phyloP scores from a whole-genome alignment of 331 rosid genomes.

The Arachis monticola region DNA sequence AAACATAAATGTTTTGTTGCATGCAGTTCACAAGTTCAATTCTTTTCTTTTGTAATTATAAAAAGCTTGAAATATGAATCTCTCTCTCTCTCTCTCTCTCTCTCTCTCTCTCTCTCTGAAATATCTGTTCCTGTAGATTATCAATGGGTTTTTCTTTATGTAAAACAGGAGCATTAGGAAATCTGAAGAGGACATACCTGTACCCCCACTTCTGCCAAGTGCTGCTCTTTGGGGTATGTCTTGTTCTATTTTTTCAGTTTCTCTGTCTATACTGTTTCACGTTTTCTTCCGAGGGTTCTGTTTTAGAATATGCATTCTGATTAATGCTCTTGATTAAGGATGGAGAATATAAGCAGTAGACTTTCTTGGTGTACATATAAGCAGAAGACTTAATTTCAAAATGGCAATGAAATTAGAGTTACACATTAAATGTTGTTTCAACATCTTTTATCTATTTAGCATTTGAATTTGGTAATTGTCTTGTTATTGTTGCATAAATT shows the following conservation, averaged over 20 bases:
- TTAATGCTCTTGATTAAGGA: not conserved
- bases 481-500: constrained; percentile 18
- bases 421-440: not conserved
- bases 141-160: not conserved
- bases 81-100: not conserved
- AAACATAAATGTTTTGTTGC: constrained; percentile 24
- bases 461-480: constrained; percentile 13
- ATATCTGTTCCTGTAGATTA: not conserved
- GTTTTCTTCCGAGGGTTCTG: constrained; percentile 6
- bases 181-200: constrained; percentile 80
- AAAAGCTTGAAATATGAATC: not conserved
- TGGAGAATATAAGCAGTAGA: not conserved
- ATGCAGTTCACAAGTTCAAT: not conserved
- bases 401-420: not conserved
- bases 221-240: constrained; percentile 94
- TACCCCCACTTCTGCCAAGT: constrained; percentile 86
- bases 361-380: no score
- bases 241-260: constrained; percentile 29
- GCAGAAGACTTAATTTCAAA: not conserved
- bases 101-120: not conserved
- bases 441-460: not conserved
- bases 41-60: constrained; percentile 1
- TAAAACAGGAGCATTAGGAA: constrained; percentile 70
- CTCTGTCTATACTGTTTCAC: constrained; percentile 15
- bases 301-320: not conserved